Evolutionary conservation across 441 rosid genomes (phyloP), one percentile per base, ranked within the genome.

Genomic region (Erodium texanum): DNA sequence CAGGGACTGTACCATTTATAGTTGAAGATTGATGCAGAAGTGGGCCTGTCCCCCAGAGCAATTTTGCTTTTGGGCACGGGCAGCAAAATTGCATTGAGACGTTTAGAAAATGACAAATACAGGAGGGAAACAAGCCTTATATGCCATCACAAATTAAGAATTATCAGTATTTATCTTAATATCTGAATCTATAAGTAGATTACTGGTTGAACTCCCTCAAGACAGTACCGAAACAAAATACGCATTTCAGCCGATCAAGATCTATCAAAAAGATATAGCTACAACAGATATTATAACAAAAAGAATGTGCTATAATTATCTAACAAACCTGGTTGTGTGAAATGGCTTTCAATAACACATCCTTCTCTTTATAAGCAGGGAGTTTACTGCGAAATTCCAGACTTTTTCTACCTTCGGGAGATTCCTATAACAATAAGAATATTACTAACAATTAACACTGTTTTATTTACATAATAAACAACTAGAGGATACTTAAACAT

Each of bases 291-390:
- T 0, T 19, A 48, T 38, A 48, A 15, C 54, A 48, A 48, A 48
- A 48, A 48, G 54, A 48, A 15, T 15, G 54, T 14, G 19, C 54
- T 48, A 48, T 3, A 3, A 58, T 58, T 10, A 23, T 58, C 14
- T 58, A 58, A 20, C 62, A 6, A 22, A 91, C 97, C 97, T 94
- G 99, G 79, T 94, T 94, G 75, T 89, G 84, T 43, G 99, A 97
- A 73, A 91, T 89, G 32, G 99, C 97, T 80, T 89, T 93, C 58
- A 94, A 95, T 68, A 94, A 84, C 75, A 85, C 86, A 77, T 89
- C 96, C 82, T 88, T 91, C 81, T 94, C 99, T 81, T 80, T 87
- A 82, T 83, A 91, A 66, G 94, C 75, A 68, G 99, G 99, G 58
- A 94, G 82, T 64, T 93, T 83, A 73, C 79, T 89, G 64, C 99